Percentiles rank a stretch among this genome's conserved stretches.
phyloP scores from a whole-genome alignment of 1,284 basidiomycete species.

The Lentinula novae-zelandiae region DNA sequence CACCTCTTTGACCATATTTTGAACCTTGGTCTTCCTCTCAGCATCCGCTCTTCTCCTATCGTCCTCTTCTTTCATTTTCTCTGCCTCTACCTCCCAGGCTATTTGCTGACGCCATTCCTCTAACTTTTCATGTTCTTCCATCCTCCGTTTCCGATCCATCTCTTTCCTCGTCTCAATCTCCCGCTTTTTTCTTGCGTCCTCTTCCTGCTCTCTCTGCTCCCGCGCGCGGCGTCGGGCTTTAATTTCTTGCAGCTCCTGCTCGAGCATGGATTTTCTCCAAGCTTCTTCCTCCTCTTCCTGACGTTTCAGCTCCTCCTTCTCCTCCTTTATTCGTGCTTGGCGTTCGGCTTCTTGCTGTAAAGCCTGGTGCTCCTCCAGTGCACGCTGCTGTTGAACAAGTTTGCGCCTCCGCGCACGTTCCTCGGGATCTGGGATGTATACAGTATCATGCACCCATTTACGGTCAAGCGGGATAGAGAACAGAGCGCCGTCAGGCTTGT shows the following conservation, averaged over 20 bases:
- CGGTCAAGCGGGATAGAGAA: conserved; percentile 14
- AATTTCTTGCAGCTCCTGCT: conserved; percentile 46
- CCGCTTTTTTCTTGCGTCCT: conserved; percentile 43
- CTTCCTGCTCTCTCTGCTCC: conserved; percentile 44
- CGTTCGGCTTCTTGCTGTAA: conserved; percentile 46
- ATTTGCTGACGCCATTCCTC: conserved; percentile 57
- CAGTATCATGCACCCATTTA: conserved; percentile 36
- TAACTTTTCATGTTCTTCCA: conserved; percentile 48
- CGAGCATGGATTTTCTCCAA: conserved; percentile 38
- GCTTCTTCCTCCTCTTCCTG: conserved; percentile 50
- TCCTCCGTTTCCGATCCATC: conserved; percentile 44
- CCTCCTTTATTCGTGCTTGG: conserved; percentile 40
- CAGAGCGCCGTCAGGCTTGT: conserved; percentile 4
- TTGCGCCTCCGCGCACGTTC: conserved; percentile 40
- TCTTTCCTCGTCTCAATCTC: conserved; percentile 48
- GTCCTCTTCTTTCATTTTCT: conserved; percentile 41
- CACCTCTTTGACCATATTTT: conserved; percentile 39
- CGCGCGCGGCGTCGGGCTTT: conserved; percentile 41
- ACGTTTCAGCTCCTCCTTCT: conserved; percentile 43
- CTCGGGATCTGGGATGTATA: conserved; percentile 34
- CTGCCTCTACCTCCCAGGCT: conserved; percentile 41
- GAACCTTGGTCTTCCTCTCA: conserved; percentile 45
- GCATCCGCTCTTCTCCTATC: conserved; percentile 36
- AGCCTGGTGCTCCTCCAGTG: conserved; percentile 47
- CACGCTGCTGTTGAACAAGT: conserved; percentile 36